These are phyloP conservation scores for thale cress (Arabidopsis thaliana) DNA, from an alignment of 345 rosid species.

Conservation along the genomic window TAIR10.1 NC_003076.8:5510501-5511000, in stretches of 20 bases:
- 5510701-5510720: constrained; percentile 73
- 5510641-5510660: constrained; percentile 51
- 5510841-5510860: constrained; percentile 33
- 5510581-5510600: constrained; percentile 33
- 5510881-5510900: not conserved
- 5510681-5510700: constrained; percentile 62
- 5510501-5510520: constrained; percentile 59
- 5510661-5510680: constrained; percentile 57
- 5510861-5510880: not conserved
- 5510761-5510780: constrained; percentile 75
- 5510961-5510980: constrained; percentile 45
- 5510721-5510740: constrained; percentile 52
- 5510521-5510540: constrained; percentile 49
- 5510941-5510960: constrained; percentile 43
- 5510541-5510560: constrained; percentile 61
- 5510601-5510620: constrained; percentile 46
- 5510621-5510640: constrained; percentile 59
- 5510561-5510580: constrained; percentile 52
- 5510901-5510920: constrained; percentile 8
- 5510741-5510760: constrained; percentile 67
- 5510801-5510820: constrained; percentile 58
- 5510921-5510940: constrained; percentile 31
- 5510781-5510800: constrained; percentile 62
- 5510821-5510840: constrained; percentile 46
- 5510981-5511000: constrained; percentile 23